Evolutionary conservation across 306 rosid species (phyloP).

Genomic region (Parietaria judaica): DNA sequence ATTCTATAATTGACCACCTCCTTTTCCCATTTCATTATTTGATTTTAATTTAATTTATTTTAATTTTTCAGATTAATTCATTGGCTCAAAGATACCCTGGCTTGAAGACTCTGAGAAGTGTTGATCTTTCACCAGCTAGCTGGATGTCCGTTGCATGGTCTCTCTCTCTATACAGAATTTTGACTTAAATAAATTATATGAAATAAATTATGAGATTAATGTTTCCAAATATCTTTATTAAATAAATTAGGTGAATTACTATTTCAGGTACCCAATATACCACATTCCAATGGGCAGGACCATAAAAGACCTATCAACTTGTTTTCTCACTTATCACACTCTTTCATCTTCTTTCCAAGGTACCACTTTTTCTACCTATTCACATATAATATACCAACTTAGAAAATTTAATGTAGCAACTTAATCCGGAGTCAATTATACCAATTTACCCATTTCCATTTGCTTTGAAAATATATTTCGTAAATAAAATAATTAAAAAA

Average conservation of each 20-base stretch:
- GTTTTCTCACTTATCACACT: slow-evolving; percentile 93
- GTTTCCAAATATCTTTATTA: neutral
- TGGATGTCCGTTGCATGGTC: slow-evolving; percentile 99
- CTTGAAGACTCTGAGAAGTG: slow-evolving; percentile 81
- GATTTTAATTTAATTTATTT: neutral
- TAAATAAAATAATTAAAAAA: too few species aligned
- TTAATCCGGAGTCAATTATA: too few species aligned
- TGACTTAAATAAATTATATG: neutral
- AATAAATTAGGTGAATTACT: too few species aligned
- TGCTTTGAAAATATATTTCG: too few species aligned
- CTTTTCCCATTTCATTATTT: neutral
- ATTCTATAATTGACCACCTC: slow-evolving; percentile 18
- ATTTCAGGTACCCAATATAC: slow-evolving; percentile 90
- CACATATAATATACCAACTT: too few species aligned
- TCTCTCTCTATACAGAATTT: slow-evolving; percentile 3
- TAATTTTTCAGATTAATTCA: slow-evolving; percentile 55
- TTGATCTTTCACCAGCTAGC: slow-evolving; percentile 97
- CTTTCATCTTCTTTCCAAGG: slow-evolving; percentile 98
- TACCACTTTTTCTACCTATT: slow-evolving; percentile 12
- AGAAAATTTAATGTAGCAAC: too few species aligned
- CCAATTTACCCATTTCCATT: too few species aligned
- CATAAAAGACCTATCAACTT: slow-evolving; percentile 77
- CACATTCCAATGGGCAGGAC: slow-evolving; percentile 98
- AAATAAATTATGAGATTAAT: neutral
- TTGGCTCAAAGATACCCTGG: slow-evolving; percentile 79